Conservation (phyloP, 148 eudicot species). For the Persicaria tinctoria region DNA sequence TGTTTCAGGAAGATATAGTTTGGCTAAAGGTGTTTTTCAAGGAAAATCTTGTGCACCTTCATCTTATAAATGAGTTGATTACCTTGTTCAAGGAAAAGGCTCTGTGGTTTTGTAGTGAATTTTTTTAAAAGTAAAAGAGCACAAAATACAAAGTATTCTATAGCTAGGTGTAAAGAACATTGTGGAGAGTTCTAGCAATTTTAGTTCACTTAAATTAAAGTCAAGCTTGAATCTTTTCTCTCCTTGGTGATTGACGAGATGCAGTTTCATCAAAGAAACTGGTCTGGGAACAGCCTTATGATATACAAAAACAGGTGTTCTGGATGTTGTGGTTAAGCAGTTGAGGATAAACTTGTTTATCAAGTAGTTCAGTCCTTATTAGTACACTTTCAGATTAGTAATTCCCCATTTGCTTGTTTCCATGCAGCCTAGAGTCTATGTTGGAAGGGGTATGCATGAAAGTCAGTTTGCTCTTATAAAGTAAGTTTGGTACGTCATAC, state of each 20-base stretch:
- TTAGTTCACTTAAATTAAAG: neutral
- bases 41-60: neutral
- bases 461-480: constrained; percentile 88
- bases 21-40: neutral
- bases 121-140: neutral
- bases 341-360: neutral
- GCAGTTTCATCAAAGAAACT: neutral
- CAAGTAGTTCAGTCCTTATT: neutral
- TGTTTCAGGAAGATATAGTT: neutral
- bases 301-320: neutral
- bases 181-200: neutral
- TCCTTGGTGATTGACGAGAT: neutral
- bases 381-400: neutral
- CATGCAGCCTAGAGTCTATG: constrained; percentile 86
- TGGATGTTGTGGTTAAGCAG: neutral
- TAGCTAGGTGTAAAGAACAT: neutral
- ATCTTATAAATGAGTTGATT: neutral
- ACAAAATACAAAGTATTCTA: neutral
- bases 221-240: neutral
- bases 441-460: constrained; percentile 99
- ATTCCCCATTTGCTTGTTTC: constrained; percentile 3
- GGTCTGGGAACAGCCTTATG: neutral
- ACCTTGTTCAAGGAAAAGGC: neutral
- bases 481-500: constrained; percentile 37
- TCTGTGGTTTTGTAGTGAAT: neutral